phyloP scores from a whole-genome alignment of 169 alveolate species.

The Eimeria necatrix region DNA sequence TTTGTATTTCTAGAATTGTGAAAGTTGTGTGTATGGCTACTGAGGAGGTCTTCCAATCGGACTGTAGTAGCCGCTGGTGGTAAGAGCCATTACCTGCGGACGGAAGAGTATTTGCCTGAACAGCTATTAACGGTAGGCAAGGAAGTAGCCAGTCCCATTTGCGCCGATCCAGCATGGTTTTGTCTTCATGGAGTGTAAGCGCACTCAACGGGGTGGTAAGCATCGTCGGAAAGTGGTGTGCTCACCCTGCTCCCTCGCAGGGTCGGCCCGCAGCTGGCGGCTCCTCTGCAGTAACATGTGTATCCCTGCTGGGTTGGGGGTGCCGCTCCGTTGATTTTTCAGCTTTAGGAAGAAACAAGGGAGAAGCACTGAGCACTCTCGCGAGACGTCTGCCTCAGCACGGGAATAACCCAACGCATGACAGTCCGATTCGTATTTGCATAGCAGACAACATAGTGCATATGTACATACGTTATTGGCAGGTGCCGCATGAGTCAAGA shows the following conservation, averaged over 20 bases:
- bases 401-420: too few species aligned
- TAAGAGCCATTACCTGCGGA: conserved; percentile 2
- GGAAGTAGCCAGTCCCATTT: conserved; percentile 2
- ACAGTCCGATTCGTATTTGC: too few species aligned
- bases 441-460: too few species aligned
- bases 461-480: too few species aligned
- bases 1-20: too few species aligned
- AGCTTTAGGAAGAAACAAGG: too few species aligned
- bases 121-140: neutral
- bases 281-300: neutral
- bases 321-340: too few species aligned
- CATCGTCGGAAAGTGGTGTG: neutral
- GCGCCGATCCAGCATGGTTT: conserved; percentile 6
- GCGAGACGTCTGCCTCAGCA: too few species aligned
- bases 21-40: too few species aligned
- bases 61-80: conserved; percentile 26
- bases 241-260: neutral
- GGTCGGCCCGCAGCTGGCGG: neutral
- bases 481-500: too few species aligned
- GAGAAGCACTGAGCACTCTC: too few species aligned
- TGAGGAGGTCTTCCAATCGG: neutral
- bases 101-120: neutral
- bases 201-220: neutral
- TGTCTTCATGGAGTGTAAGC: neutral
- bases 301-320: too few species aligned